Evolutionary conservation across 257 asterid species (phyloP).

Genomic region (Ilex asprella): DNA sequence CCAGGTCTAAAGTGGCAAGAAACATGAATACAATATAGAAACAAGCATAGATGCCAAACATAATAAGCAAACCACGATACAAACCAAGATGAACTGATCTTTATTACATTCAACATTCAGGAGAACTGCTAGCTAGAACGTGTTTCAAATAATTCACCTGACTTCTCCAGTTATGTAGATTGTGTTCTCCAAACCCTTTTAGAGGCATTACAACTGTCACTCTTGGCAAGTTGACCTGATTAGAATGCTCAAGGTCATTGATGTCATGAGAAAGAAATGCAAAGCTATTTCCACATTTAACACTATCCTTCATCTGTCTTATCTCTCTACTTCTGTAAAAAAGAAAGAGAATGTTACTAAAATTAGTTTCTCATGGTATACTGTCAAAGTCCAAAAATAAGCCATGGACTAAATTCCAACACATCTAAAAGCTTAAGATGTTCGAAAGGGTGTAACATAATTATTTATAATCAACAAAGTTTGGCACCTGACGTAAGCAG

Average conservation of each 20-base stretch:
- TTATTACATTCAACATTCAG: no score
- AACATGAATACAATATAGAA: no score
- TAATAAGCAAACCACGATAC: no score
- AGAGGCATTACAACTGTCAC: constrained; percentile 96
- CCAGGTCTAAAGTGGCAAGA: no score
- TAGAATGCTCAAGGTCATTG: constrained; percentile 76
- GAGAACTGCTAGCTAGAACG: no score
- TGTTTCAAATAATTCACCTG: constrained; percentile 47
- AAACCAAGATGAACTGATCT: no score
- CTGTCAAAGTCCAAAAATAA: constrained; percentile 5
- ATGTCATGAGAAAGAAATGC: constrained; percentile 69
- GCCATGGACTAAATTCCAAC: not conserved
- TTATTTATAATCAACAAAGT: constrained; percentile 1
- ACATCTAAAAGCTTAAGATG: no score
- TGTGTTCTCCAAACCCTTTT: constrained; percentile 97
- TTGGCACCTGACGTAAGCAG: constrained; percentile 81
- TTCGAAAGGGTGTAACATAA: no score
- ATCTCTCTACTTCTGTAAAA: constrained; percentile 78
- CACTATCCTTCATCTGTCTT: constrained; percentile 45
- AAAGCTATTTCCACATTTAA: constrained; percentile 59
- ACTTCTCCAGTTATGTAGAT: constrained; percentile 94
- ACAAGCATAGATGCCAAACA: no score
- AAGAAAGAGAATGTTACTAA: constrained; percentile 15
- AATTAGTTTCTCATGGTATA: constrained; percentile 11
- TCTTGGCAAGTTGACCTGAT: constrained; percentile 73